Base-by-base conservation (phyloP, 2,329 filamentous ascomycete species). In the Aspergillus pseudonomiae region DNA sequence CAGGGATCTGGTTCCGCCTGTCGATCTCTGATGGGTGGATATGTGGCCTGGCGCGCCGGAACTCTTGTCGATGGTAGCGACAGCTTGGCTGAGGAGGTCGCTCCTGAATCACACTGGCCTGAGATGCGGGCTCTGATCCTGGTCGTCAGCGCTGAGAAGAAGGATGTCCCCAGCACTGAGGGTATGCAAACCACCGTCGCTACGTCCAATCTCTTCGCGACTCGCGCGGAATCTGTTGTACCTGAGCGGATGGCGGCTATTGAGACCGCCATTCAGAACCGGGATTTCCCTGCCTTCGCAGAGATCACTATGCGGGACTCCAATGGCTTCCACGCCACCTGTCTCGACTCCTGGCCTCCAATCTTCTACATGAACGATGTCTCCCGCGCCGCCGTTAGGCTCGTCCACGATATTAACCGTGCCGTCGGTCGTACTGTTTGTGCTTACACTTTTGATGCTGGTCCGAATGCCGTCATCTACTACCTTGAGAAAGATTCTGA, bases 341-440 rank as follows among this genome's bases (percentile, higher is more conserved):
- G 95, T 78, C 84, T 96, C 71, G 95, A 99, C 77, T 98, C 95
- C 1, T 93, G 93, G 81, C 95, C 96, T 52, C 95, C 96, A 21
- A 99, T 99, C 76, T 97, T 97, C 81, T 99, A 99, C 84, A 89
- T 99, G 85, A 99, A 97, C 80, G 95, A 99, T 76, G 89, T 94
- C 19, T 94, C 91, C 24, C 85, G 91, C 43, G 93, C 94, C 1
- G 93, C 94, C 6, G 92, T 99, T 64, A 86, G 92, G 59, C 89
- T 93, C 19, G 94, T 97, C 34, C 93, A 99, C 82, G 86, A 89
- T 70, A 92, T 98, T 81, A 99, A 99, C 75, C 84, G 85, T 60
- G 85, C 86, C 28, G 92, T 91, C 5, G 93, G 92, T 60, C 90
- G 88, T 80, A 89, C 87, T 0, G 86, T 98, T 21, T 93, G 92